Evolutionary conservation across 768 basidiomycete genomes (phyloP).

Genomic region (Polyporus arcularius): DNA sequence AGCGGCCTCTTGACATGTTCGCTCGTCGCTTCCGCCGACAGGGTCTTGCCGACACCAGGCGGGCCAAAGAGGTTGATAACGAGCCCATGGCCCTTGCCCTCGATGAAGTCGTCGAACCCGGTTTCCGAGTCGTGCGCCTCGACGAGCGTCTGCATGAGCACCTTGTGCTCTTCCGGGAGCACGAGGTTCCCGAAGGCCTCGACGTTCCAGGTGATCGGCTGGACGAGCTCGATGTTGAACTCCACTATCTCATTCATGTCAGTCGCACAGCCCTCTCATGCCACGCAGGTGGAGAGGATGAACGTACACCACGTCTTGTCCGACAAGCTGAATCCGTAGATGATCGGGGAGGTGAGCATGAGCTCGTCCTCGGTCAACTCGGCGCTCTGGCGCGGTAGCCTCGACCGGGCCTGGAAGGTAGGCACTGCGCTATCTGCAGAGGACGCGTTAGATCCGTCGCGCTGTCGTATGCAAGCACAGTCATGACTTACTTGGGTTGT

Average conservation of each 20-base stretch:
- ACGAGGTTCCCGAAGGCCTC: constrained; percentile 35
- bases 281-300: background rate
- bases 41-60: constrained; percentile 32
- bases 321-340: constrained; percentile 61
- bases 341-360: constrained; percentile 52
- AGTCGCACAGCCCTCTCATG: background rate
- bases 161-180: constrained; percentile 30
- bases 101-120: constrained; percentile 35
- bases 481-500: too few species aligned
- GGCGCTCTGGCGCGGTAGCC: background rate
- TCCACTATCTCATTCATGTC: constrained; percentile 42
- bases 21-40: constrained; percentile 30
- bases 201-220: constrained; percentile 43
- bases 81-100: constrained; percentile 38
- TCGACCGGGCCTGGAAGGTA: constrained; percentile 3
- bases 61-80: constrained; percentile 33
- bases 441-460: too few species aligned
- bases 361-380: constrained; percentile 45
- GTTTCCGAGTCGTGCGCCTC: constrained; percentile 29
- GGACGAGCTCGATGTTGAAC: constrained; percentile 57
- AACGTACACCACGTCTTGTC: constrained; percentile 52
- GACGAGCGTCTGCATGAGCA: constrained; percentile 32
- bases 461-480: too few species aligned
- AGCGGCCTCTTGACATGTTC: constrained; percentile 21
- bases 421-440: background rate